Conservation (phyloP, 208 protist species). For the Wallacemonas rigidus region DNA sequence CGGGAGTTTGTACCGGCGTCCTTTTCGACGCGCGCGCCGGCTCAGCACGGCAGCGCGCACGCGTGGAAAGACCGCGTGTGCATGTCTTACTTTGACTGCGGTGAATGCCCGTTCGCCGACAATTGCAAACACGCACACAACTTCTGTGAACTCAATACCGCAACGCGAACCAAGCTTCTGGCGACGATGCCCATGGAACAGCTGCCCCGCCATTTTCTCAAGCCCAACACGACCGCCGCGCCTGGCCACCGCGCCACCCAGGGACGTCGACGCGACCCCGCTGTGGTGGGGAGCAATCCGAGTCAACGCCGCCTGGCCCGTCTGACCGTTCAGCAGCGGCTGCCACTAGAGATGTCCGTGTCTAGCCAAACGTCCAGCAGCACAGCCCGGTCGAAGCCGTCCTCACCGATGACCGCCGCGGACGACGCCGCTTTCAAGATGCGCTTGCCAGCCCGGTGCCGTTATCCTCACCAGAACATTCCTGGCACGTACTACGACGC, state of each 20-base stretch:
- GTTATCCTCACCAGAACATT: conserved; percentile 70
- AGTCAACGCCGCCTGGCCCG: conserved; percentile 10
- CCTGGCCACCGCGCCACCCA: not conserved
- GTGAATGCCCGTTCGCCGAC: conserved; percentile 53
- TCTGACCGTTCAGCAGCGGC: conserved; percentile 12
- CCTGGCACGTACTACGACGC: conserved; percentile 87
- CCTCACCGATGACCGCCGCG: conserved; percentile 4
- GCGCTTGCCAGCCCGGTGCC: conserved; percentile 73
- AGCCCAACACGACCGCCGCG: conserved; percentile 2
- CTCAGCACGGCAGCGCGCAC: not conserved
- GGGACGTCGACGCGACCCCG: conserved; percentile 2
- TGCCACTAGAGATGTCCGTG: conserved; percentile 20
- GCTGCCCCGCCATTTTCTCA: conserved; percentile 70
- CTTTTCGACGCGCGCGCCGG: not conserved
- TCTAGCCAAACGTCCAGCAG: conserved; percentile 46
- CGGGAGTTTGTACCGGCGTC: conserved; percentile 30
- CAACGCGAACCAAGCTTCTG: conserved; percentile 62
- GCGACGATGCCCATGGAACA: conserved; percentile 47
- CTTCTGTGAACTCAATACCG: conserved; percentile 58
- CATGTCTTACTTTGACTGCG: conserved; percentile 70
- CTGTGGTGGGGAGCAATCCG: conserved; percentile 20
- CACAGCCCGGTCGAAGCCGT: conserved; percentile 17
- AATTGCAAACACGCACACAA: conserved; percentile 75
- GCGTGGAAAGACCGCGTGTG: conserved; percentile 63
- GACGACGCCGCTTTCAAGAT: conserved; percentile 41